Evolutionary conservation across 768 basidiomycete species (phyloP), one percentile per base, ranked within the genome.

Genomic region (Harrya chromipes): DNA sequence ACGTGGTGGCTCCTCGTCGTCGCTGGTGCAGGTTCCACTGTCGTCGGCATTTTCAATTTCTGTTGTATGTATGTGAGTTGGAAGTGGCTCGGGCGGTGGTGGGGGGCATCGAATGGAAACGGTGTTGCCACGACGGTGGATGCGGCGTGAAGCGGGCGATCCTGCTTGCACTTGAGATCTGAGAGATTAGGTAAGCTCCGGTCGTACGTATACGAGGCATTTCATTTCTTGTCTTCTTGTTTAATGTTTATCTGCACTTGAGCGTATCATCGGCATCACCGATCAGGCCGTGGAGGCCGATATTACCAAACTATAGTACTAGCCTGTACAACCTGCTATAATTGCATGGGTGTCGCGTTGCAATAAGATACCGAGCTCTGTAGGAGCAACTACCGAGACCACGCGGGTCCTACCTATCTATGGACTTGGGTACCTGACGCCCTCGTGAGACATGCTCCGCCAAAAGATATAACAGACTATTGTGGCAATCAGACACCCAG

Each of bases 1-100:
- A 67, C 78, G 9, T 97, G 94, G 94, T 89, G 80, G 75, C 36
- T 87, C 10, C 67, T 94, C 54, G 76, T 83, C 19, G 49, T 89
- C 33, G 64, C 92, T 17, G 94, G 94, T 19, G 85, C 85, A 20
- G 92, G 92, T 20, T 85, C 85, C 17, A 73, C 78, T 2, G 60
- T 73, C n/a, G 63, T 90, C 49, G 90, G 90, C 0, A 54, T 87
- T 27, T 81, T 84, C 58, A 91, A 90, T 63, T 81, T 86, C 60
- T 50, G 84, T 40, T 61, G 90, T n/a, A 82, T 87, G 17, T 62
- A 87, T 12, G 77, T 80, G 4, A 76, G 81, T 16, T 86, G 81
- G 79, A 75, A 71, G 19, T 84, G 79, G 83, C 83, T 64, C 3
- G 55, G 82, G 76, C 70, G 67, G 14, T 53, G 55, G 52, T 44